These are phyloP conservation scores for Populus nigra DNA, from an alignment of 345 rosid species.

Conservation along the genomic window DNA sequence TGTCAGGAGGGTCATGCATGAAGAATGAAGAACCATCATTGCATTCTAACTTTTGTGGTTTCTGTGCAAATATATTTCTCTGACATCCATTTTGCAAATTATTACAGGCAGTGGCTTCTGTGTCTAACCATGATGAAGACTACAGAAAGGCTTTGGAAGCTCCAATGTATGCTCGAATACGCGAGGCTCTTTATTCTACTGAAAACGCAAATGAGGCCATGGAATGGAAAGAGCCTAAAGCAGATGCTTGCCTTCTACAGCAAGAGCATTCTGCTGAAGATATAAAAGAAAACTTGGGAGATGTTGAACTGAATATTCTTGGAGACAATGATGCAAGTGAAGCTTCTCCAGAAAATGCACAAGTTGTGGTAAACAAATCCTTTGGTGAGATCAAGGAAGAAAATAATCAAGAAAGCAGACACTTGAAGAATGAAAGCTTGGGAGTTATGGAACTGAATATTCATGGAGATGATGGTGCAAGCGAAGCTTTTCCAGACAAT, in stretches of 20 bases:
- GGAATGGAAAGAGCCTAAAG: constrained; percentile 24
- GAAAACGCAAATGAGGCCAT: constrained; percentile 23
- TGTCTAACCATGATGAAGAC: constrained; percentile 57
- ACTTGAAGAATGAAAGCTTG: not conserved
- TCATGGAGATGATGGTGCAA: not conserved
- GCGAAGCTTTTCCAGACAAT: not conserved
- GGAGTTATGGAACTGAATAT: constrained; percentile 14
- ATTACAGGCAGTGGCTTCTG: constrained; percentile 67
- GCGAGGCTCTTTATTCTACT: constrained; percentile 45
- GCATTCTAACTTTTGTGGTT: constrained; percentile 1
- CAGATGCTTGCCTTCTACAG: constrained; percentile 11
- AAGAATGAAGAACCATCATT: constrained; percentile 1
- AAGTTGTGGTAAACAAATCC: not conserved
- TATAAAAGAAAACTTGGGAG: not conserved
- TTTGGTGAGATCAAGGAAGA: constrained; percentile 21
- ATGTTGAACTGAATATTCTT: constrained; percentile 13
- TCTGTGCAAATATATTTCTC: not conserved
- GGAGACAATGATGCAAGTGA: not conserved
- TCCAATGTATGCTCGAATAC: constrained; percentile 59
- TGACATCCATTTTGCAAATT: constrained; percentile 10
- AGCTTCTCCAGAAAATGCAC: not conserved
- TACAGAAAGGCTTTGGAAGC: constrained; percentile 58
- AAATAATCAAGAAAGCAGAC: not conserved
- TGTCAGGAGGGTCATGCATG: not conserved
- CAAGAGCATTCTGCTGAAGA: constrained; percentile 20